phyloP scores from a whole-genome alignment of 1,284 basidiomycete genomes.

The Ceratobasidium sp. region DNA sequence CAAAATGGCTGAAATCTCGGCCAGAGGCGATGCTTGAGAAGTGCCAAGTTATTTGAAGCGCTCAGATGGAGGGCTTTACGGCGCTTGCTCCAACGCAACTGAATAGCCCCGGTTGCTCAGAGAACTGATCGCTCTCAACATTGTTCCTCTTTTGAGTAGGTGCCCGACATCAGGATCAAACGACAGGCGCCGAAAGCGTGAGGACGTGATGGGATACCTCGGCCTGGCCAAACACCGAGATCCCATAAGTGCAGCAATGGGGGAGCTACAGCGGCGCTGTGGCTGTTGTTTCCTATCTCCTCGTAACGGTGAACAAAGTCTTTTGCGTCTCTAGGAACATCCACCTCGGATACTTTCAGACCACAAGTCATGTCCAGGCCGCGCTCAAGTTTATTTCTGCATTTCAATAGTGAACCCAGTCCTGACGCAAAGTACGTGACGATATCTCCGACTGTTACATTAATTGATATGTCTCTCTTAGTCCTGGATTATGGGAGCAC shows the following conservation, averaged over 20 bases:
- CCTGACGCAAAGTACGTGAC: slow-evolving; percentile 24
- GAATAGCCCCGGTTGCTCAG: neutral
- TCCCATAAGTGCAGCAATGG: neutral
- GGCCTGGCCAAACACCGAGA: neutral
- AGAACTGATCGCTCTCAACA: neutral
- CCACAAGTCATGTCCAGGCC: neutral
- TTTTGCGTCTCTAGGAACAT: neutral
- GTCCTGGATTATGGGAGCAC: slow-evolving; percentile 38
- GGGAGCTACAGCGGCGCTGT: neutral
- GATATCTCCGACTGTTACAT: neutral
- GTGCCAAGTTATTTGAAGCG: neutral
- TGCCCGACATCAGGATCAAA: neutral
- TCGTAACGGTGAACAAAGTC: neutral
- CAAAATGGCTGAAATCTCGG: neutral
- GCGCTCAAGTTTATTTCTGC: slow-evolving; percentile 15
- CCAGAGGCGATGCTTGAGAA: neutral
- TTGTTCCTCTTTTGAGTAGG: neutral
- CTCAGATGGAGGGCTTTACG: neutral
- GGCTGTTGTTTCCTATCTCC: neutral
- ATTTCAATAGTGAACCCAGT: slow-evolving; percentile 12
- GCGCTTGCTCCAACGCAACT: neutral
- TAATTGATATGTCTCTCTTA: neutral
- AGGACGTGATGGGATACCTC: neutral
- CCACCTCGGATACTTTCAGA: too few species aligned
- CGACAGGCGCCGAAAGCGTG: neutral